These are phyloP conservation scores for Bretschneidera sinensis DNA, from an alignment of 345 rosid genomes.

Conservation along the genomic window DNA sequence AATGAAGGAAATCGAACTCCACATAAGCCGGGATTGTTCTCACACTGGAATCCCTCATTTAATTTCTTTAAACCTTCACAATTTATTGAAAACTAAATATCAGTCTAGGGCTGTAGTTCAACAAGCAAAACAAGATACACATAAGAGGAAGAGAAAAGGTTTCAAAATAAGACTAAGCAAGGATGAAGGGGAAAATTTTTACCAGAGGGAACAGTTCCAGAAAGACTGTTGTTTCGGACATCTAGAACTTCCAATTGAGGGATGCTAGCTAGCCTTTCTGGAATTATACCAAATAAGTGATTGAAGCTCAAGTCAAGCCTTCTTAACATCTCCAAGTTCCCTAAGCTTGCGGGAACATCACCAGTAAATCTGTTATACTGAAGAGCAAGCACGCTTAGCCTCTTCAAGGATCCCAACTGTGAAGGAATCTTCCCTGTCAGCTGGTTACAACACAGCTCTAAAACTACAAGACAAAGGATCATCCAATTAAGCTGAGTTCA, in stretches of 20 bases:
- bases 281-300: constrained; percentile 48
- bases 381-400: constrained; percentile 59
- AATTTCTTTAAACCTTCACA: constrained; percentile 62
- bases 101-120: neutral
- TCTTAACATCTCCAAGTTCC: constrained; percentile 48
- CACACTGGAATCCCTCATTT: constrained; percentile 44
- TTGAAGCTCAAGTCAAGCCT: constrained; percentile 72
- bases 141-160: neutral
- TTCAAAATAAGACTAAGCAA: neutral
- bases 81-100: neutral
- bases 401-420: constrained; percentile 56
- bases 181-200: constrained; percentile 9
- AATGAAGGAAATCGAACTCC: constrained; percentile 47
- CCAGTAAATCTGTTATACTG: constrained; percentile 63
- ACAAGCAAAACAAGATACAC: neutral
- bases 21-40: constrained; percentile 66
- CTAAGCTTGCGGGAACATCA: constrained; percentile 49
- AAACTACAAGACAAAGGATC: constrained; percentile 30
- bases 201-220: constrained; percentile 74
- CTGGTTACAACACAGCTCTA: constrained; percentile 81
- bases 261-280: constrained; percentile 37
- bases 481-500: constrained; percentile 5
- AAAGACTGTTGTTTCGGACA: constrained; percentile 71
- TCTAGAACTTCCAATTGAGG: constrained; percentile 57
- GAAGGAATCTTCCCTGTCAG: constrained; percentile 63